A percentile compares a stretch with the other conserved stretches of the same genome.
These are phyloP conservation scores for Acacia pycnantha DNA, from an alignment of 331 rosid species.

Conservation along the genomic window DNA sequence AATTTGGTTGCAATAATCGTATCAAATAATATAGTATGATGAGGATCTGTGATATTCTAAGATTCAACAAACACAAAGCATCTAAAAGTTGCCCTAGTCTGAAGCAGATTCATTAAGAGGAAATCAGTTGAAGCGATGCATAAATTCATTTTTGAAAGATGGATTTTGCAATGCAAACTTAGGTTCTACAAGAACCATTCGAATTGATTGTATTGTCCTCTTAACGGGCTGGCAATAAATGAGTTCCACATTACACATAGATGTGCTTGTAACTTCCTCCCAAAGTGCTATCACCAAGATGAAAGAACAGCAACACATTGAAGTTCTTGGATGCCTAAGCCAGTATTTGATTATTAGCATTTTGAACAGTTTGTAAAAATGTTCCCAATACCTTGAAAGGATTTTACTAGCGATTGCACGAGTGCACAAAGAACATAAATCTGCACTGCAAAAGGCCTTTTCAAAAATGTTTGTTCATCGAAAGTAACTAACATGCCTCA, in stretches of 20 bases:
- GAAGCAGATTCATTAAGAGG: background rate
- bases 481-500: background rate
- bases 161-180: background rate
- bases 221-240: background rate
- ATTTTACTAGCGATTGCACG: background rate
- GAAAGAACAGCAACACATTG: background rate
- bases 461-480: background rate
- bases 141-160: background rate
- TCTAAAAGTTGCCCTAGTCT: background rate
- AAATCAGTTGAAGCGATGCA: background rate
- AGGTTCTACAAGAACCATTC: background rate
- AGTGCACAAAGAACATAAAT: background rate
- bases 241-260: background rate
- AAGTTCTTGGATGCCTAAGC: background rate
- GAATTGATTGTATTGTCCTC: background rate
- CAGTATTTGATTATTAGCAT: background rate
- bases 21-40: background rate
- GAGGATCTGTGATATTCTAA: background rate
- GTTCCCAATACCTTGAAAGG: background rate
- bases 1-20: constrained; percentile 25
- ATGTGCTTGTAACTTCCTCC: background rate
- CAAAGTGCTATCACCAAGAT: background rate
- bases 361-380: background rate
- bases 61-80: constrained; percentile 9
- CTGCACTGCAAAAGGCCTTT: background rate